Conservation (phyloP, 495 filamentous ascomycete species). For the Baudoinia panamericana region DNA sequence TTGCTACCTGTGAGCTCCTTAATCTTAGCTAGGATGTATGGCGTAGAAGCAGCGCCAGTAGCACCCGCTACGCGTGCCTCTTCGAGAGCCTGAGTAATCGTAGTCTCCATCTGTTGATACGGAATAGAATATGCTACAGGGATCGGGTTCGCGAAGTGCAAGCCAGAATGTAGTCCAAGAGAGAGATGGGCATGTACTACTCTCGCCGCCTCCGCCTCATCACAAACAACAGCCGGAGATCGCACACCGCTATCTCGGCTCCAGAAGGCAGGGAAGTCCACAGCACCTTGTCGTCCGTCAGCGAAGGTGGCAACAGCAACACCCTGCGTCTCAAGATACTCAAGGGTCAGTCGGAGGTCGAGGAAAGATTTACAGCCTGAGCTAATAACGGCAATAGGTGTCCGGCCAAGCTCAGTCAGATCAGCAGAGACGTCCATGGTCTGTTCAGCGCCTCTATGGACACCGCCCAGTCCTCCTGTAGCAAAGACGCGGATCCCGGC, state of each 20-base stretch:
- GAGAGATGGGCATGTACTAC: conserved; percentile 59
- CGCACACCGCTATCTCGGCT: conserved; percentile 66
- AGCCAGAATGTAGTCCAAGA: conserved; percentile 55
- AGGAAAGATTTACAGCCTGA: conserved; percentile 93
- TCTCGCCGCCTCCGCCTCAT: conserved; percentile 70
- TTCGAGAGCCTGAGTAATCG: conserved; percentile 59
- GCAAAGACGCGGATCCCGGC: conserved; percentile 91
- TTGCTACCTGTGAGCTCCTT: conserved; percentile 61
- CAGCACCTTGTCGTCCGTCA: conserved; percentile 49
- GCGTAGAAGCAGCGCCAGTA: conserved; percentile 70
- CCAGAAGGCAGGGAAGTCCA: conserved; percentile 87
- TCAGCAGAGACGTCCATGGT: conserved; percentile 92
- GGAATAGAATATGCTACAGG: conserved; percentile 57
- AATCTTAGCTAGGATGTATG: conserved; percentile 72
- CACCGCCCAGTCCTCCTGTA: conserved; percentile 73
- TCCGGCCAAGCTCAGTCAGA: conserved; percentile 86
- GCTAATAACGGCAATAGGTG: conserved; percentile 74
- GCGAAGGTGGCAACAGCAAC: conserved; percentile 79
- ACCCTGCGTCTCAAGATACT: conserved; percentile 90
- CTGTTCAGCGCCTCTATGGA: conserved; percentile 77
- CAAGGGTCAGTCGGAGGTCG: conserved; percentile 78
- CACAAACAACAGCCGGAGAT: conserved; percentile 59
- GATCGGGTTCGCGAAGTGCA: conserved; percentile 82
- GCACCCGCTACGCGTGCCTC: conserved; percentile 58
- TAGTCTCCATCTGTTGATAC: conserved; percentile 54